Evolutionary conservation across 805 yeast species (phyloP), one percentile per base, ranked within the genome.

Genomic region (Wickerhamomyces alni): DNA sequence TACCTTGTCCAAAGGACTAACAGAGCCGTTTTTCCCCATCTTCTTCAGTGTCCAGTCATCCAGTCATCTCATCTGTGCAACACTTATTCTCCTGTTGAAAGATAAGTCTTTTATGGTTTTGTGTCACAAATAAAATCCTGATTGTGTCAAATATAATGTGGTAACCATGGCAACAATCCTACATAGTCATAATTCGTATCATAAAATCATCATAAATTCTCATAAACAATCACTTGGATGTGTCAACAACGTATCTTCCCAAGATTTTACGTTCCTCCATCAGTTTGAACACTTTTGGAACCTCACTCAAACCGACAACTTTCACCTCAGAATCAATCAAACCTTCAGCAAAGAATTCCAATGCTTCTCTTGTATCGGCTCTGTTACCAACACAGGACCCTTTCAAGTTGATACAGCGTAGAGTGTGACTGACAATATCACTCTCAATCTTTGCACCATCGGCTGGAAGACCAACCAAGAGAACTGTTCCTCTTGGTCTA

Each of bases 351-450:
- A 77, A 80, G 69, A 80, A 79, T 50, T 80, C 81, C 36, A 80
- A 50, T 29, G 86, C 86, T 62, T 80, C 87, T 43, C 46, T 39
- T 3, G 50, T 46, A 30, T 46, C 50, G 31, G 41, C 41, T 38
- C 50, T 41, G 27, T 77, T 72, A 50, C 94, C 94, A 44, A 84
- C 93, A 57, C 80, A 79, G 32, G 91, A 82, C 45, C 89, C 93
- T 58, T 67, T 75, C 57, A 85, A 77, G 35, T 37, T 44, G 41
- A 44, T 37, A 10, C 41, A 44, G 5, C 36, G 32, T n/a, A 42
- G n/a, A 4, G 39, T 42, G 28, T 46, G 51, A 2, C 26, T 17
- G 21, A 44, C n/a, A 55, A 69, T 66, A 58, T 79, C 66, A 34
- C 82, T 73, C 62, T 72, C 79, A 48, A 80, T 76, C 42, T 82